phyloP scores from a whole-genome alignment of 257 asterid genomes.

The Verbena officinalis region DNA sequence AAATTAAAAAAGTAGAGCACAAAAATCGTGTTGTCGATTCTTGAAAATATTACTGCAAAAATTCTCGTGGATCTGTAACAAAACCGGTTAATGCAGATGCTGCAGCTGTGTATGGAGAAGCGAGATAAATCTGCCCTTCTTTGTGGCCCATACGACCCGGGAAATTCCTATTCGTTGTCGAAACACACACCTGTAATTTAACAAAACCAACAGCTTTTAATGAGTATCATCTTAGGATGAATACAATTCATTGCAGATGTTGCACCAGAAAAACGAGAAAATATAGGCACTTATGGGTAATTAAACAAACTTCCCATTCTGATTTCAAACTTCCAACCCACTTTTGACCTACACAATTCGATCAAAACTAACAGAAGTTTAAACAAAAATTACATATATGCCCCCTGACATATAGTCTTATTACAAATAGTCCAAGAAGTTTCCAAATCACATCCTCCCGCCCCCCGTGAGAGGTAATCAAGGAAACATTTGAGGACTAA shows the following conservation, averaged over 20 bases:
- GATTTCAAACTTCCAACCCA: too few species aligned
- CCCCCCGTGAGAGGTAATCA: too few species aligned
- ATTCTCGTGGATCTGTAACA: slow-evolving; percentile 91
- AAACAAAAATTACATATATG: too few species aligned
- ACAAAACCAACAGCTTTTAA: background rate
- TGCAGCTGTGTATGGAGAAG: slow-evolving; percentile 98
- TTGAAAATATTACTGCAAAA: slow-evolving; percentile 54
- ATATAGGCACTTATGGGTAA: background rate
- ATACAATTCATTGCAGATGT: background rate
- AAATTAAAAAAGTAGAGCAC: background rate
- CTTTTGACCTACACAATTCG: too few species aligned
- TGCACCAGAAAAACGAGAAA: background rate
- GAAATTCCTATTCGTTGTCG: slow-evolving; percentile 87
- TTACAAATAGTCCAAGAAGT: too few species aligned
- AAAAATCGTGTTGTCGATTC: background rate
- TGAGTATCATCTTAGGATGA: background rate
- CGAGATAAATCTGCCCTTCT: slow-evolving; percentile 93
- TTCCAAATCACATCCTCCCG: too few species aligned
- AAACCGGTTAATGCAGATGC: slow-evolving; percentile 89
- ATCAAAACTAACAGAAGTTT: too few species aligned
- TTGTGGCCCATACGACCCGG: slow-evolving; percentile 95
- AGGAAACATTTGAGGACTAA: too few species aligned
- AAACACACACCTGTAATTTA: slow-evolving; percentile 68
- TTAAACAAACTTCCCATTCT: too few species aligned
- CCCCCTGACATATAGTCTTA: too few species aligned